A percentile compares a stretch with the other conserved stretches of the same genome.
These are phyloP conservation scores for Aureobasidium subglaciale DNA, from an alignment of 2,329 filamentous ascomycete species.

Conservation along the genomic window DNA sequence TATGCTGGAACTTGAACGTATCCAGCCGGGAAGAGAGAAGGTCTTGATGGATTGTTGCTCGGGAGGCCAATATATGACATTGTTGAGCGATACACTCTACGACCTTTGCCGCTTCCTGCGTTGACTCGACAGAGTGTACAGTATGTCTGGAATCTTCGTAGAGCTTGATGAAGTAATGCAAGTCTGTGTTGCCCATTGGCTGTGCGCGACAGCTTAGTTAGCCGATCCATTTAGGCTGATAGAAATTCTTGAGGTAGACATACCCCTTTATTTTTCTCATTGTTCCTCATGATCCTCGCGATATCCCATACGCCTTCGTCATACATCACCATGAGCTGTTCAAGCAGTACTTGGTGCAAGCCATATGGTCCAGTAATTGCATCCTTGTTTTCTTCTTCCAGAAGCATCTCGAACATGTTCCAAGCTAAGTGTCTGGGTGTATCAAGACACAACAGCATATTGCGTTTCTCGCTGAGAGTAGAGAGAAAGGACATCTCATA, in stretches of 20 bases:
- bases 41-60: not conserved
- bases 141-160: slow-evolving; percentile 1
- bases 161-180: not conserved
- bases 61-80: not conserved
- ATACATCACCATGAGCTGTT: not conserved
- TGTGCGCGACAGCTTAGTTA: not conserved
- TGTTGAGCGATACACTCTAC: not conserved
- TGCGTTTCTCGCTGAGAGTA: not conserved
- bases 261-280: not conserved
- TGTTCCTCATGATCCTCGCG: not conserved
- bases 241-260: not conserved
- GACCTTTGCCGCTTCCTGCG: slow-evolving; percentile 2
- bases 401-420: not conserved
- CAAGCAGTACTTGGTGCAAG: not conserved
- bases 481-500: slow-evolving; percentile 2
- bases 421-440: not conserved
- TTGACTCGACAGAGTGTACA: not conserved
- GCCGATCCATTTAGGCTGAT: not conserved
- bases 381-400: not conserved
- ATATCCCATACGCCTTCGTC: slow-evolving; percentile 4
- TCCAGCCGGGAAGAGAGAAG: not conserved
- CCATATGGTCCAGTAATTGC: not conserved
- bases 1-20: not conserved
- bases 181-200: not conserved
- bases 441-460: slow-evolving; percentile 3